Conservation (phyloP, 2,329 filamentous ascomycete genomes). For the Coniosporium tulheliwenetii region DNA sequence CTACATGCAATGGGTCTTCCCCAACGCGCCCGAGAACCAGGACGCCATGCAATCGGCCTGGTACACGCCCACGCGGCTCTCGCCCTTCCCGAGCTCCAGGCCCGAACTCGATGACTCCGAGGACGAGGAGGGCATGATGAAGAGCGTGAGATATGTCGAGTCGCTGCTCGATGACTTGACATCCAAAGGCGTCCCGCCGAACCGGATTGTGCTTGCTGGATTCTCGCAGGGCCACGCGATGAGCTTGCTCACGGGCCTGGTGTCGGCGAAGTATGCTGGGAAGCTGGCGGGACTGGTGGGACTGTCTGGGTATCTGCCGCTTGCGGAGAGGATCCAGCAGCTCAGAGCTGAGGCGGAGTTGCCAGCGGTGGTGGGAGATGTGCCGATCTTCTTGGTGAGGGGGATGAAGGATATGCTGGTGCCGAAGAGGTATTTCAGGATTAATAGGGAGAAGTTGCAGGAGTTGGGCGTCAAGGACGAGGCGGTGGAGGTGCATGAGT, state of each 20-base stretch:
- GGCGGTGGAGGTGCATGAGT: constrained; percentile 25
- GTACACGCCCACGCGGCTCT: constrained; percentile 26
- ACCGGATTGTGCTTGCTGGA: constrained; percentile 29
- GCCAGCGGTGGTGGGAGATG: constrained; percentile 16
- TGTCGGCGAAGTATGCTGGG: constrained; percentile 21
- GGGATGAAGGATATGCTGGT: constrained; percentile 32
- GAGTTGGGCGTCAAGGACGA: constrained; percentile 23
- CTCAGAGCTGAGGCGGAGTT: constrained; percentile 21
- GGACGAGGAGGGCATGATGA: constrained; percentile 28
- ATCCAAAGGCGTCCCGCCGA: constrained; percentile 21
- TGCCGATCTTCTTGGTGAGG: constrained; percentile 30
- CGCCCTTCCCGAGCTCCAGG: constrained; percentile 21
- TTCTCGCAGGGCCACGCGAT: constrained; percentile 34
- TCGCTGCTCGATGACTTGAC: constrained; percentile 26
- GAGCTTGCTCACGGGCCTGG: constrained; percentile 25
- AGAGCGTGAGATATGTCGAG: constrained; percentile 24
- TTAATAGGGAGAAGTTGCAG: constrained; percentile 24
- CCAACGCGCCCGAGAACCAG: constrained; percentile 31
- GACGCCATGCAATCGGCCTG: constrained; percentile 31
- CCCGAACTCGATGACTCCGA: constrained; percentile 29
- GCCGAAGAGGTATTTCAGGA: constrained; percentile 24
- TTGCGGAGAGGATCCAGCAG: constrained; percentile 20
- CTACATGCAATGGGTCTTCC: constrained; percentile 33
- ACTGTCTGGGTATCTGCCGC: constrained; percentile 32
- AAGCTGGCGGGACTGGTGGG: constrained; percentile 25